Evolutionary conservation across 2,329 filamentous ascomycete genomes (phyloP).

Genomic region (Diaporthe vaccinii): DNA sequence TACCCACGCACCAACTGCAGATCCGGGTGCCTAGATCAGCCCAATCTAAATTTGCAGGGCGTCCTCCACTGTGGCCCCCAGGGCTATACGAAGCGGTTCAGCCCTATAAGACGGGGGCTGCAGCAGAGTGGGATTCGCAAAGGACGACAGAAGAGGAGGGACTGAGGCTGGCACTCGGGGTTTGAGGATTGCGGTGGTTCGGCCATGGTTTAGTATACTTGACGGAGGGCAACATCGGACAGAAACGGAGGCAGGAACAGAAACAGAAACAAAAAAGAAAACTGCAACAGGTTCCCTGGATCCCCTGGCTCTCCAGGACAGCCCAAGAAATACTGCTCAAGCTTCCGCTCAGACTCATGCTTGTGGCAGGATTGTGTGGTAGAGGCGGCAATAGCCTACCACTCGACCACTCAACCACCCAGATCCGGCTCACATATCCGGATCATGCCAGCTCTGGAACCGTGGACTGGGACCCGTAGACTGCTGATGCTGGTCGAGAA

Average conservation of each 20-base stretch:
- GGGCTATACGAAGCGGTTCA: slow-evolving; percentile 5
- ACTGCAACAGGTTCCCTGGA: slow-evolving; percentile 3
- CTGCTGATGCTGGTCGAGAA: slow-evolving; percentile 14
- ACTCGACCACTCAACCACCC: not conserved
- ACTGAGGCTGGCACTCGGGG: not conserved
- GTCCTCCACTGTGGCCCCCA: slow-evolving; percentile 15
- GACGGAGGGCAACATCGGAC: slow-evolving; percentile 17
- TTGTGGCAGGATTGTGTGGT: slow-evolving; percentile 26
- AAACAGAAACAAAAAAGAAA: not conserved
- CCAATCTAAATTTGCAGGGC: slow-evolving; percentile 29
- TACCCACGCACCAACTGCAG: not conserved
- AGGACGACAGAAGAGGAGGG: slow-evolving; percentile 7
- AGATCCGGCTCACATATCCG: slow-evolving; percentile 15
- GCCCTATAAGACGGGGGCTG: slow-evolving; percentile 21
- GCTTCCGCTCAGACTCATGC: slow-evolving; percentile 27
- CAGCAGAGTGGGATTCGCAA: slow-evolving; percentile 20
- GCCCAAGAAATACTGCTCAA: slow-evolving; percentile 17
- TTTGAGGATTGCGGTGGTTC: slow-evolving; percentile 4
- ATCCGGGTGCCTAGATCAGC: not conserved
- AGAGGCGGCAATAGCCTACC: slow-evolving; percentile 11
- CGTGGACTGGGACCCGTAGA: not conserved
- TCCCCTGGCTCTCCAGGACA: not conserved
- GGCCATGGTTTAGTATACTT: slow-evolving; percentile 18
- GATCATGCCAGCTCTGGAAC: slow-evolving; percentile 19
- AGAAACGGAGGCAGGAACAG: slow-evolving; percentile 1